phyloP scores from a whole-genome alignment of 345 rosid genomes.

The Hevea brasiliensis region DNA sequence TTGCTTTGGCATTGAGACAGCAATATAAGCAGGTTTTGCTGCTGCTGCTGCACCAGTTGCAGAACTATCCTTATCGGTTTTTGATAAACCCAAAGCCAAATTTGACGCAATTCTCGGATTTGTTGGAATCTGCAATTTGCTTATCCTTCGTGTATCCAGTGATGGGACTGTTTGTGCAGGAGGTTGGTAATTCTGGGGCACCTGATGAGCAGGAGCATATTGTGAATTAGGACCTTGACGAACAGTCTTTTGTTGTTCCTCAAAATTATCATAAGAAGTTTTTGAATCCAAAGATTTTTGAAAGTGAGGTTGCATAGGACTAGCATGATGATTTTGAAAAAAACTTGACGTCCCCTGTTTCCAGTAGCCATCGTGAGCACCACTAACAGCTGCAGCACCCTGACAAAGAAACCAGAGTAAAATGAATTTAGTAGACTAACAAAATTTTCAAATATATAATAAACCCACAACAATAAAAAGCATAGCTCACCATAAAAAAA shows the following conservation, averaged over 20 bases:
- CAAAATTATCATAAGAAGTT: slow-evolving; percentile 60
- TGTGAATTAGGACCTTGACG: slow-evolving; percentile 63
- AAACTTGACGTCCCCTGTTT: slow-evolving; percentile 51
- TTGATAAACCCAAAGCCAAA: slow-evolving; percentile 66
- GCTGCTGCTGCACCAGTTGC: slow-evolving; percentile 33
- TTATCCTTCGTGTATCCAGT: slow-evolving; percentile 61
- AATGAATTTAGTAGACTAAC: slow-evolving; percentile 8
- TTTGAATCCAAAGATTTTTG: slow-evolving; percentile 62
- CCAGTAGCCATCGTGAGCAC: slow-evolving; percentile 76
- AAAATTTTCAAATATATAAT: slow-evolving; percentile 5
- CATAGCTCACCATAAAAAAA: not conserved
- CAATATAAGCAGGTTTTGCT: slow-evolving; percentile 80
- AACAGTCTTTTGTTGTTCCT: slow-evolving; percentile 63
- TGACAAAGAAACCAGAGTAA: slow-evolving; percentile 43
- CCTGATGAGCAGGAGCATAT: slow-evolving; percentile 52
- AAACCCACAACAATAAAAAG: not conserved
- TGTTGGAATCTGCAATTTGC: slow-evolving; percentile 91
- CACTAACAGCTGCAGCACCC: slow-evolving; percentile 57
- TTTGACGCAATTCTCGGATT: slow-evolving; percentile 97
- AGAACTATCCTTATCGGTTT: slow-evolving; percentile 63
- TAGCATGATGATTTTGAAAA: slow-evolving; percentile 56
- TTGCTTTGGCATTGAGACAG: slow-evolving; percentile 68
- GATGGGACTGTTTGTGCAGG: slow-evolving; percentile 51
- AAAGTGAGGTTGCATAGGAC: slow-evolving; percentile 55
- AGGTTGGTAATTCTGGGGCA: slow-evolving; percentile 49